A percentile compares a stretch with the other conserved stretches of the same genome.
Evolutionary conservation across 176 grass and related monocot genomes (phyloP).

Genomic region (Raddia distichophylla): DNA sequence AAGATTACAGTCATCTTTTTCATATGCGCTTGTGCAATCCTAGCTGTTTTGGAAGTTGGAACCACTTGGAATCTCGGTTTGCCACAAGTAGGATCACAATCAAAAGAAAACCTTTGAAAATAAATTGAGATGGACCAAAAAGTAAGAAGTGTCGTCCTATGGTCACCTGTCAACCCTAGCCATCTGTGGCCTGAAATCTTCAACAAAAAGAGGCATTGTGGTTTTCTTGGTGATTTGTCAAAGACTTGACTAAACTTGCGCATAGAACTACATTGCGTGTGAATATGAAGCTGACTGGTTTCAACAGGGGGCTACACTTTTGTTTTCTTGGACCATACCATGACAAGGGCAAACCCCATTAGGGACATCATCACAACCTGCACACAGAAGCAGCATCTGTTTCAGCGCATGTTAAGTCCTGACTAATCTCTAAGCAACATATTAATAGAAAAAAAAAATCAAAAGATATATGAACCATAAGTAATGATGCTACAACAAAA

Average conservation of each 20-base stretch:
- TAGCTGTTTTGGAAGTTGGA: too few species aligned
- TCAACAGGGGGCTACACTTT: background rate
- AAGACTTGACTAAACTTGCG: background rate
- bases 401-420: conserved; percentile 17
- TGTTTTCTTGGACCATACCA: too few species aligned
- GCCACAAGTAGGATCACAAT: too few species aligned
- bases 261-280: background rate
- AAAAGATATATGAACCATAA: background rate
- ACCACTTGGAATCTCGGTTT: too few species aligned
- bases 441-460: too few species aligned
- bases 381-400: too few species aligned
- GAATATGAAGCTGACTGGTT: background rate
- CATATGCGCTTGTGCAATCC: too few species aligned
- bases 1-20: too few species aligned
- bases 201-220: background rate
- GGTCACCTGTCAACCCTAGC: background rate
- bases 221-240: background rate
- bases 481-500: background rate
- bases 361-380: too few species aligned
- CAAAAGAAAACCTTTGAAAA: background rate
- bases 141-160: background rate
- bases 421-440: background rate
- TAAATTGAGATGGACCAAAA: background rate
- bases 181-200: background rate
- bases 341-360: too few species aligned